Conservation (phyloP, 2,329 filamentous ascomycete genomes). For the Emericellopsis cladophorae region DNA sequence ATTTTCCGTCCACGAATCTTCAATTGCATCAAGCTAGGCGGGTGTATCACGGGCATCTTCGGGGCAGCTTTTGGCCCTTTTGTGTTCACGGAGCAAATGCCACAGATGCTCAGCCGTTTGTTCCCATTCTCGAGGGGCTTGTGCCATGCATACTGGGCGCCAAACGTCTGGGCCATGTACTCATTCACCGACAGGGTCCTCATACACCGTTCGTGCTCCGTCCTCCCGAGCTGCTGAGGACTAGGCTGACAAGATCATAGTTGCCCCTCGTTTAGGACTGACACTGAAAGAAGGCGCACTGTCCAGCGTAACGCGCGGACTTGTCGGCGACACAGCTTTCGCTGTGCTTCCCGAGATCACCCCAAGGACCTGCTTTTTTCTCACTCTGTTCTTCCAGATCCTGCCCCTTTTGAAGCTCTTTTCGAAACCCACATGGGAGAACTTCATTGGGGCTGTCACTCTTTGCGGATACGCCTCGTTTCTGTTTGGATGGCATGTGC, state of each 20-base stretch:
- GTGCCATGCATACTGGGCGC: conserved; percentile 97
- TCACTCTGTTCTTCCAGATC: conserved; percentile 74
- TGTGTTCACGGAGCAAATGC: conserved; percentile 64
- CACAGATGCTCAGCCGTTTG: conserved; percentile 70
- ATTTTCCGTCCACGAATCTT: conserved; percentile 63
- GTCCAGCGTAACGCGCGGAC: conserved; percentile 79
- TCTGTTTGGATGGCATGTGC: conserved; percentile 96
- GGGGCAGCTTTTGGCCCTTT: conserved; percentile 84
- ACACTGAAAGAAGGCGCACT: conserved; percentile 61
- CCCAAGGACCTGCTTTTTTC: conserved; percentile 63
- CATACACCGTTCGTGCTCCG: conserved; percentile 53
- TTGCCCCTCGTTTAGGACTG: conserved; percentile 71
- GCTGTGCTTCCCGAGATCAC: conserved; percentile 83
- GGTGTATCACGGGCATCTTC: conserved; percentile 59
- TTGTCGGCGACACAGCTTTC: conserved; percentile 89
- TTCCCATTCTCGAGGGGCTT: conserved; percentile 91
- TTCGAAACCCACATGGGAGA: conserved; percentile 65
- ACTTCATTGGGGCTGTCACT: conserved; percentile 78
- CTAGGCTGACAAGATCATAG: conserved; percentile 24
- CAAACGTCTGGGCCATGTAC: conserved; percentile 94
- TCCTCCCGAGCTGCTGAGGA: background rate
- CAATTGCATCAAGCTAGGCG: conserved; percentile 75
- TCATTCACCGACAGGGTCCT: conserved; percentile 78
- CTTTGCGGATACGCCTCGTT: conserved; percentile 95
- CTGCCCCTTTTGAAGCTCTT: conserved; percentile 77